Percentiles rank a stretch among this genome's conserved stretches.
Evolutionary conservation across 192 early-diverging fungal species (phyloP).

Genomic region (Podila epicladia): DNA sequence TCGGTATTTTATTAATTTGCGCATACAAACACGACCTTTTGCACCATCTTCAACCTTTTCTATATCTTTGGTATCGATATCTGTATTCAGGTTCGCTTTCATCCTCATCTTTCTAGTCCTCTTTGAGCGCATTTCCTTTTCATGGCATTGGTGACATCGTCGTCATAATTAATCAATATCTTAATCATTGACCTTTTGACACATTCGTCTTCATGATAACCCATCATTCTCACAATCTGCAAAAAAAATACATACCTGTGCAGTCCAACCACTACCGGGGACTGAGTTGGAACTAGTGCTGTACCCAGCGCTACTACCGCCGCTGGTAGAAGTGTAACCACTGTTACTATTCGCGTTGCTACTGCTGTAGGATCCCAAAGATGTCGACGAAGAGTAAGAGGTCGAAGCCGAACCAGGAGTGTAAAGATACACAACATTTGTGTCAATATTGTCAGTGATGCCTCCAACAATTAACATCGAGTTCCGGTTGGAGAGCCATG

Average conservation of each 20-base stretch:
- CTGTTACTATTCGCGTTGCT: not conserved
- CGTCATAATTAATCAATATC: not conserved
- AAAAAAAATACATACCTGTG: slow-evolving; percentile 14
- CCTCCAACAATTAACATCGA: slow-evolving; percentile 15
- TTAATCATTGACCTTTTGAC: not conserved
- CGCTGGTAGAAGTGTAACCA: not conserved
- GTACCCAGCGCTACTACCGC: not conserved
- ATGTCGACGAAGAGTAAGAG: not conserved
- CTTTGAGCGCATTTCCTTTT: not conserved
- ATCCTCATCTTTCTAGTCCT: not conserved
- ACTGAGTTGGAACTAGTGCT: not conserved
- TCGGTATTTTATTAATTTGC: not conserved
- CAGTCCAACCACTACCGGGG: slow-evolving; percentile 6
- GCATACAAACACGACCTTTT: not conserved
- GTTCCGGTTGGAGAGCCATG: slow-evolving; percentile 10
- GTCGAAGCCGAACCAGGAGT: slow-evolving; percentile 4
- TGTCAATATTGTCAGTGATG: slow-evolving; percentile 11
- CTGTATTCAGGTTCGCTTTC: not conserved
- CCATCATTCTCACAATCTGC: not conserved
- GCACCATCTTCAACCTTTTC: slow-evolving; percentile 7
- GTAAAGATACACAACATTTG: slow-evolving; percentile 17
- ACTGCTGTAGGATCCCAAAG: not conserved
- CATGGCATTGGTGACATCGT: not conserved
- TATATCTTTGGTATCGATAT: not conserved
- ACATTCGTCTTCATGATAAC: not conserved